These are phyloP conservation scores for Calendula officinalis DNA, from an alignment of 129 eudicot genomes.

Conservation along the genomic window DNA sequence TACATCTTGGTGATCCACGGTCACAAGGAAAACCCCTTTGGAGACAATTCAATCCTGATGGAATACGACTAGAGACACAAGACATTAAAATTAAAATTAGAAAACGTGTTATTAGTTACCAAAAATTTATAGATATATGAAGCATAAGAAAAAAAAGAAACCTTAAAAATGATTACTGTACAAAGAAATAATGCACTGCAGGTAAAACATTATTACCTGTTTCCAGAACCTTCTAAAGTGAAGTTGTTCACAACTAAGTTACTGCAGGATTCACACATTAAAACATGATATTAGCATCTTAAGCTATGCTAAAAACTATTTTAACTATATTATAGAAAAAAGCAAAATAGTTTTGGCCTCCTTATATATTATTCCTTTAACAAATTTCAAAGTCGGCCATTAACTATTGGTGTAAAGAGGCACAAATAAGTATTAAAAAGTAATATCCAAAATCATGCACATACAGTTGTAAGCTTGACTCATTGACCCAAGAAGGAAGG, in stretches of 20 bases:
- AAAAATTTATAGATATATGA: background rate
- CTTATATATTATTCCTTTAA: background rate
- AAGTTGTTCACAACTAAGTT: slow-evolving; percentile 83
- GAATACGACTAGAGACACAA: slow-evolving; percentile 36
- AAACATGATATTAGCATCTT: slow-evolving; percentile 11
- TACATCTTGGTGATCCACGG: slow-evolving; percentile 63
- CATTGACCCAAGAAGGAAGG: slow-evolving; percentile 68
- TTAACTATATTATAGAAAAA: no score
- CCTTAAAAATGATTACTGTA: no score
- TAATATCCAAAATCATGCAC: slow-evolving; percentile 20
- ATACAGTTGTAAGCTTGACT: slow-evolving; percentile 58
- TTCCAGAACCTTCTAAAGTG: slow-evolving; percentile 39
- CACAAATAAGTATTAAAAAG: background rate
- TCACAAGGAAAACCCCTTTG: slow-evolving; percentile 69
- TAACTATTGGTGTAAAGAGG: background rate
- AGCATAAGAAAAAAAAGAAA: background rate
- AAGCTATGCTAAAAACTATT: background rate
- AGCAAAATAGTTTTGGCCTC: no score
- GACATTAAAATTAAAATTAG: background rate
- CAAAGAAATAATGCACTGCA: background rate
- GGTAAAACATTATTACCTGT: slow-evolving; percentile 37
- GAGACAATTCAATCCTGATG: slow-evolving; percentile 65
- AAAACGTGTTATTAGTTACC: background rate
- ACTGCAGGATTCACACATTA: slow-evolving; percentile 37
- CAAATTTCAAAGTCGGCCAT: background rate